A percentile compares a stretch with the other conserved stretches of the same genome.
phyloP scores from a whole-genome alignment of 2,329 filamentous ascomycete genomes.

The Colletotrichum theobromicola region DNA sequence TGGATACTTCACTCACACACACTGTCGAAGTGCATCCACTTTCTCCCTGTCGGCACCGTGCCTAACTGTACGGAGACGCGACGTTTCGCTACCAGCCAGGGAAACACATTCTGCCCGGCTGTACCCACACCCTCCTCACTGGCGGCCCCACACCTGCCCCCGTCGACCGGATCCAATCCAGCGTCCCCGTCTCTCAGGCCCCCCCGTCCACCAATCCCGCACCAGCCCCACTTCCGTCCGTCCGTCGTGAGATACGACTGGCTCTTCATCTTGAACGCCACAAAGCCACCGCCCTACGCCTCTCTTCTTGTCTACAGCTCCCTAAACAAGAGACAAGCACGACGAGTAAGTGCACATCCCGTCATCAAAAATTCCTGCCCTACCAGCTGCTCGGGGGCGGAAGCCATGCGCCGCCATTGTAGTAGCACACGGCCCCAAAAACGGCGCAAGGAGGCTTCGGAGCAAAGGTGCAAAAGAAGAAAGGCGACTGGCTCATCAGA shows the following conservation, averaged over 20 bases:
- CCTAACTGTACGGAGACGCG: neutral
- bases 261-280: neutral
- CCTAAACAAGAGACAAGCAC: too few species aligned
- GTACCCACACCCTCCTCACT: neutral
- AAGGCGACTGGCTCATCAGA: constrained; percentile 1
- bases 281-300: neutral
- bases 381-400: neutral
- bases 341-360: neutral
- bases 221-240: neutral
- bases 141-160: neutral
- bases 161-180: neutral
- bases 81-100: constrained; percentile 8
- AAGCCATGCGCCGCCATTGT: too few species aligned
- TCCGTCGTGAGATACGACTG: constrained; percentile 2
- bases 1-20: neutral
- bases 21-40: neutral
- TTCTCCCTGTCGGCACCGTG: constrained; percentile 13
- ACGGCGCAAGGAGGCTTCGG: neutral
- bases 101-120: constrained; percentile 10
- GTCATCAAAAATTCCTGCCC: neutral
- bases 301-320: too few species aligned
- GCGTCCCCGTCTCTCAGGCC: neutral
- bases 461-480: neutral
- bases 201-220: neutral
- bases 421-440: neutral